A percentile compares a stretch with the other conserved stretches of the same genome.
These are phyloP conservation scores for Collybia nuda DNA, from an alignment of 768 basidiomycete genomes.

Conservation along the genomic window DNA sequence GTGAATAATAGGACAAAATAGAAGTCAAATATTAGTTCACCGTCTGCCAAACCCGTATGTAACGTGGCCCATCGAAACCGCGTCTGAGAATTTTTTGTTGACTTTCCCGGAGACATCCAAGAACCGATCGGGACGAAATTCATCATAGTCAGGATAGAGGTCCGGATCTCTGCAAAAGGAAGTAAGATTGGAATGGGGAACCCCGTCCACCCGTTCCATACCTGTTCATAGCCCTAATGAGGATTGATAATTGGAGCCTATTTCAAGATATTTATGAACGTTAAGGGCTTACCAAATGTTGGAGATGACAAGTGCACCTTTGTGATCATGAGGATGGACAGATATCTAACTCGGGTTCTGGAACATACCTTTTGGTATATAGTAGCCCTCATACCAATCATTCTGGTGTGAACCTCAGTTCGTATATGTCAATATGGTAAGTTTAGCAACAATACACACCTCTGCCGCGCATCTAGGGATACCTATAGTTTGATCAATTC, in stretches of 20 bases:
- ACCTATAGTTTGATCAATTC: conserved; percentile 23
- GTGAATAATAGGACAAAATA: background rate
- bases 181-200: background rate
- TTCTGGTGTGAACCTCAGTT: no score
- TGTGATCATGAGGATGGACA: no score
- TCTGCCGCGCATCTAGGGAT: conserved; percentile 26
- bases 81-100: conserved; percentile 10
- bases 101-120: conserved; percentile 8
- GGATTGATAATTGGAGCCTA: no score
- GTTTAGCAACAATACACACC: conserved; percentile 9
- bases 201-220: background rate
- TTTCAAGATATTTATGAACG: no score
- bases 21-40: background rate
- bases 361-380: background rate
- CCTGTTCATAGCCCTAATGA: conserved; percentile 1
- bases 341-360: no score
- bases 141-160: conserved; percentile 13
- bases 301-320: background rate
- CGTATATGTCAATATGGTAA: conserved; percentile 36
- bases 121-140: conserved; percentile 19
- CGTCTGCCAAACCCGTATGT: conserved; percentile 27
- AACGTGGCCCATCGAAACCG: background rate
- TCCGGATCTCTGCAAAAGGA: conserved; percentile 14
- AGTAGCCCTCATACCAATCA: conserved; percentile 5
- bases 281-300: conserved; percentile 5